Evolutionary conservation across 306 rosid species (phyloP).

Genomic region (Sicyos baderoa): DNA sequence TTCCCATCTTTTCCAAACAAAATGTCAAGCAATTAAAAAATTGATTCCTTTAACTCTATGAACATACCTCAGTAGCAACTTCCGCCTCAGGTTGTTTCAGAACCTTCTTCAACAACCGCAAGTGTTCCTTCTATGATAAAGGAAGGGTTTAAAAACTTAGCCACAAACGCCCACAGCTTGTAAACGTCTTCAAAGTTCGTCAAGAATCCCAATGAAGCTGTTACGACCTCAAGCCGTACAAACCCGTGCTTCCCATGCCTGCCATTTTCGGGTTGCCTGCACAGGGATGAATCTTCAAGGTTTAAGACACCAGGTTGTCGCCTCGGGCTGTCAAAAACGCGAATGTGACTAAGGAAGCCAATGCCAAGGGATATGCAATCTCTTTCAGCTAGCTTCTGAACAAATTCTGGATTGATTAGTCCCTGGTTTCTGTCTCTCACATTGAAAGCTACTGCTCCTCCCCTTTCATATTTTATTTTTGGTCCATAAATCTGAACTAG

Average conservation of each 20-base stretch:
- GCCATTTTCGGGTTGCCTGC: slow-evolving; percentile 68
- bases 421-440: slow-evolving; percentile 59
- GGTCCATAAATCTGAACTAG: slow-evolving; percentile 90
- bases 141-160: slow-evolving; percentile 62
- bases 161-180: slow-evolving; percentile 83
- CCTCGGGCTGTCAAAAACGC: slow-evolving; percentile 48
- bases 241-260: slow-evolving; percentile 56
- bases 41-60: background rate
- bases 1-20: slow-evolving; percentile 9
- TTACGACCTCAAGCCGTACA: slow-evolving; percentile 79
- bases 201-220: slow-evolving; percentile 81
- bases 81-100: slow-evolving; percentile 7
- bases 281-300: slow-evolving; percentile 22
- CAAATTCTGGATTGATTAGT: slow-evolving; percentile 72
- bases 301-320: slow-evolving; percentile 43
- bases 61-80: background rate
- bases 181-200: slow-evolving; percentile 89
- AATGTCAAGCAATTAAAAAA: background rate
- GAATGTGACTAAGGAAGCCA: slow-evolving; percentile 77
- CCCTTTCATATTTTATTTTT: slow-evolving; percentile 89
- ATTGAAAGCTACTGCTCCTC: slow-evolving; percentile 94
- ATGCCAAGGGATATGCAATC: slow-evolving; percentile 83
- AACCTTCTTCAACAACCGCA: slow-evolving; percentile 61
- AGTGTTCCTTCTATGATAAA: slow-evolving; percentile 53
- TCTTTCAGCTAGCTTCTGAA: slow-evolving; percentile 88